Conservation (phyloP, 306 rosid genomes). For the Pterocarpus macrocarpus region DNA sequence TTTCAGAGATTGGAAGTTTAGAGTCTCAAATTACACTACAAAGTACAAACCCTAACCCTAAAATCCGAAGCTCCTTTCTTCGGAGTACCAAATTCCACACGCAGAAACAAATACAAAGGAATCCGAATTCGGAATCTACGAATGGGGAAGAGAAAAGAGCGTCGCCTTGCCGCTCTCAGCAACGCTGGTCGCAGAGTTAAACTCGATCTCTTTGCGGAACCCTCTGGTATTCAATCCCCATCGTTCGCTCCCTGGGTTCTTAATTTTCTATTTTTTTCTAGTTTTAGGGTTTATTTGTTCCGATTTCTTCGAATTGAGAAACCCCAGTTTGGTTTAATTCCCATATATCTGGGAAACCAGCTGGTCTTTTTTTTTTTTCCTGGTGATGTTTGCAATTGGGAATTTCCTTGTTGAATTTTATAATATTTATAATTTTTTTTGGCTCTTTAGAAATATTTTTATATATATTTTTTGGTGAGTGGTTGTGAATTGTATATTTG, state of each 20-base stretch:
- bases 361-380: background rate
- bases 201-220: constrained; percentile 98
- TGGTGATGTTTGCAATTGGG: background rate
- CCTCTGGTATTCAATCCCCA: constrained; percentile 71
- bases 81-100: background rate
- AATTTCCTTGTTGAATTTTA: background rate
- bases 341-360: background rate
- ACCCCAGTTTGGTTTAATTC: constrained; percentile 15
- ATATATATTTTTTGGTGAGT: background rate
- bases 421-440: background rate
- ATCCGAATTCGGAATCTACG: constrained; percentile 34
- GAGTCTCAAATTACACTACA: background rate
- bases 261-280: background rate
- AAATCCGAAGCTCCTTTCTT: background rate
- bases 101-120: background rate
- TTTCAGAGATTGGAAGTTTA: background rate
- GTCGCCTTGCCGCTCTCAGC: constrained; percentile 85
- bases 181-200: constrained; percentile 97
- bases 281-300: background rate
- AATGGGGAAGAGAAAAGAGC: constrained; percentile 98
- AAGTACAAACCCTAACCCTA: constrained; percentile 57
- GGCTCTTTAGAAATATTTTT: too few species aligned
- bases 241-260: background rate
- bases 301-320: background rate
- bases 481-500: background rate